These are phyloP conservation scores for Vachellia pachyceras DNA, from an alignment of 306 rosid genomes.

Conservation along the genomic window DNA sequence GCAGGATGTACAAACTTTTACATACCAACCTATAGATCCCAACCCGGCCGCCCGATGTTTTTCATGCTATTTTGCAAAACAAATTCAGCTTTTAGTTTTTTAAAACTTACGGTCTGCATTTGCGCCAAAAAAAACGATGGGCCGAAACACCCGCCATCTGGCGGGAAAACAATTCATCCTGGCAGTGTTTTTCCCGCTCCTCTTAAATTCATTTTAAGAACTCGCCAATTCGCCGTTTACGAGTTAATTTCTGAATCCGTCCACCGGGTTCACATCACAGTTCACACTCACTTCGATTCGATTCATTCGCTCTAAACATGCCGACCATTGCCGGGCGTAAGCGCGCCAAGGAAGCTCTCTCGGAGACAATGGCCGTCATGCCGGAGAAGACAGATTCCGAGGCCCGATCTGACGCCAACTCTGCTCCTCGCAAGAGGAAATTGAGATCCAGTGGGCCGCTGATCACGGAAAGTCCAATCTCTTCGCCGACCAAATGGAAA, in stretches of 20 bases:
- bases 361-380: not conserved
- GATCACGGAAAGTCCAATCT: not conserved
- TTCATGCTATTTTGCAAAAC: too few species aligned
- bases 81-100: too few species aligned
- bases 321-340: not conserved
- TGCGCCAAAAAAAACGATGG: not conserved
- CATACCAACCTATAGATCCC: too few species aligned
- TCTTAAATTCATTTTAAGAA: not conserved
- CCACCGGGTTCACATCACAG: not conserved
- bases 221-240: not conserved
- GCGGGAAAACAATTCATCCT: not conserved
- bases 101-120: too few species aligned
- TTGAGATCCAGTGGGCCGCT: conserved; percentile 8
- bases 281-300: not conserved
- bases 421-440: not conserved
- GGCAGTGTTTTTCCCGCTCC: conserved; percentile 3
- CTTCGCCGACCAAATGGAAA: conserved; percentile 48
- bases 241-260: not conserved
- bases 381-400: not conserved
- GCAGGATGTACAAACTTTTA: too few species aligned
- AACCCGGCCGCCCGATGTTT: too few species aligned
- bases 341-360: not conserved
- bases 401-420: not conserved
- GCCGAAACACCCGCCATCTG: conserved; percentile 12
- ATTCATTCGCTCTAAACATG: conserved; percentile 17